Conservation (phyloP, 2,329 filamentous ascomycete species). For the Grosmannia serpens region DNA sequence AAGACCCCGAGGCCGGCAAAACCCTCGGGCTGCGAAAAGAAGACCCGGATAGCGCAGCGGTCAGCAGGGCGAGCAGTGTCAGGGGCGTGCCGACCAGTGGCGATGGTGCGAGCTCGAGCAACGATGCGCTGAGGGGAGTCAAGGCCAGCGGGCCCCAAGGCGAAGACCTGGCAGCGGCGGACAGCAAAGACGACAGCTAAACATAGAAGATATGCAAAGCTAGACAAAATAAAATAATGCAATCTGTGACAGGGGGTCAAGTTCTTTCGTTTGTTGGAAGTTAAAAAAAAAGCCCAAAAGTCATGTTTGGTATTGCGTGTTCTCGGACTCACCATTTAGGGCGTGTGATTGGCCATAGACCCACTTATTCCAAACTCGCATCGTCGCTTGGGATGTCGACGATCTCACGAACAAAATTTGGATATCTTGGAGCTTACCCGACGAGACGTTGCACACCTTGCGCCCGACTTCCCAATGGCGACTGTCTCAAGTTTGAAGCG, state of each 20-base stretch:
- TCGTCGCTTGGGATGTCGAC: background rate
- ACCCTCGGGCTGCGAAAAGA: constrained; percentile 57
- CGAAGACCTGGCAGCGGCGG: constrained; percentile 7
- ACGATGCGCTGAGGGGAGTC: constrained; percentile 14
- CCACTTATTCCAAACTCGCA: background rate
- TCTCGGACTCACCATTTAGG: background rate
- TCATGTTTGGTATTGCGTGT: background rate
- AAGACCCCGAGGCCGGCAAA: constrained; percentile 41
- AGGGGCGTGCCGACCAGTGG: constrained; percentile 23
- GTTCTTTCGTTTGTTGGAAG: too few species aligned
- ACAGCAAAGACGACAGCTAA: background rate
- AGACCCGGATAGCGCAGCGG: constrained; percentile 51
- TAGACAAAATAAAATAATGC: background rate
- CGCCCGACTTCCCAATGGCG: constrained; percentile 24
- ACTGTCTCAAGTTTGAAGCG: constrained; percentile 53
- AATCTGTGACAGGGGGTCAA: too few species aligned
- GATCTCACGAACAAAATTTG: background rate
- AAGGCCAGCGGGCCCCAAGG: constrained; percentile 19
- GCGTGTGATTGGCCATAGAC: background rate
- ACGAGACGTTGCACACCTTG: background rate
- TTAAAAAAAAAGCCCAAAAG: too few species aligned
- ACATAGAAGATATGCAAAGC: background rate
- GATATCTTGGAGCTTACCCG: background rate
- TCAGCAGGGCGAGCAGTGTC: constrained; percentile 65
- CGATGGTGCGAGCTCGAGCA: constrained; percentile 5